These are phyloP conservation scores for Neurospora tetraspora DNA, from an alignment of 495 filamentous ascomycete species.

Conservation along the genomic window DNA sequence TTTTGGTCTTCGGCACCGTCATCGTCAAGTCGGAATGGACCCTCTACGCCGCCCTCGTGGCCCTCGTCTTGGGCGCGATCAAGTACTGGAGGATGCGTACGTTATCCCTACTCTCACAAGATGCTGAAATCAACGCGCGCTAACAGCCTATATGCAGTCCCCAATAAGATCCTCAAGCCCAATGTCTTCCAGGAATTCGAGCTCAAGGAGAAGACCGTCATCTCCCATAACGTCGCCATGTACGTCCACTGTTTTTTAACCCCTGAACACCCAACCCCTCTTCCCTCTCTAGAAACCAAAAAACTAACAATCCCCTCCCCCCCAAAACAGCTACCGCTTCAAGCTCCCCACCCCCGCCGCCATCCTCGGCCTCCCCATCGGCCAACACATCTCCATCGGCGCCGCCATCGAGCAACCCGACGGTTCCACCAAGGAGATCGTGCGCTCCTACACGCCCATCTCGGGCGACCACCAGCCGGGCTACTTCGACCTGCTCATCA, in stretches of 20 bases:
- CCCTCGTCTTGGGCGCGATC: slow-evolving; percentile 48
- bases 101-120: not conserved
- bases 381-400: slow-evolving; percentile 94
- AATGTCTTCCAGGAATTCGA: slow-evolving; percentile 80
- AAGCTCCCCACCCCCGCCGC: slow-evolving; percentile 61
- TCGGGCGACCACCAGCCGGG: slow-evolving; percentile 85
- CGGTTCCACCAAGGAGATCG: slow-evolving; percentile 72
- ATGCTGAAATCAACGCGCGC: slow-evolving; percentile 15
- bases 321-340: slow-evolving; percentile 69
- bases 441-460: slow-evolving; percentile 95
- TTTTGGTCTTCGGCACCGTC: slow-evolving; percentile 64
- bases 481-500: slow-evolving; percentile 93
- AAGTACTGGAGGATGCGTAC: slow-evolving; percentile 55
- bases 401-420: slow-evolving; percentile 55
- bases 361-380: slow-evolving; percentile 93
- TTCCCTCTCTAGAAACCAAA: no score
- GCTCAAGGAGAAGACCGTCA: slow-evolving; percentile 79
- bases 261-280: no score
- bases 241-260: slow-evolving; percentile 30
- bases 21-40: slow-evolving; percentile 73
- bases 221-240: slow-evolving; percentile 97
- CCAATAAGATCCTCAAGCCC: slow-evolving; percentile 76
- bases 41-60: slow-evolving; percentile 57
- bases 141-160: slow-evolving; percentile 37
- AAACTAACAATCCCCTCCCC: slow-evolving; percentile 7